Evolutionary conservation across 495 filamentous ascomycete genomes (phyloP).

Genomic region (Hapsidospora chrysogenum): DNA sequence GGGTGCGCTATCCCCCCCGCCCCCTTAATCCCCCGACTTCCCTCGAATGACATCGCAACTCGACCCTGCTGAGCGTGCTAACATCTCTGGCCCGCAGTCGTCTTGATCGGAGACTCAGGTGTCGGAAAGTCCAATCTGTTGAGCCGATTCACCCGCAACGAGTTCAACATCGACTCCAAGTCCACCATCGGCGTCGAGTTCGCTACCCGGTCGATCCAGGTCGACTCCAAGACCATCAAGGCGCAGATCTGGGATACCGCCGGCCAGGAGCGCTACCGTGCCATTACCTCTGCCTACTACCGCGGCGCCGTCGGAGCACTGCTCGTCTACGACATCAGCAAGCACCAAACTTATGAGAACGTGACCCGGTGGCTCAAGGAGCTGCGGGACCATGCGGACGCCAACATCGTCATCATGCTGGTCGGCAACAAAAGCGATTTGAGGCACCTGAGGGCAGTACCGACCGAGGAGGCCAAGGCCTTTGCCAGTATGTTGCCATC

Average conservation of each 20-base stretch:
- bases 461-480: constrained; percentile 93
- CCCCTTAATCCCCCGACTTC: background rate
- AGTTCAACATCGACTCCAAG: constrained; percentile 99
- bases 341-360: constrained; percentile 98
- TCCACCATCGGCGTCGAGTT: constrained; percentile 99
- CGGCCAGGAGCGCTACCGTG: constrained; percentile 95
- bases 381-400: constrained; percentile 92
- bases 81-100: constrained; percentile 43
- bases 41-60: background rate
- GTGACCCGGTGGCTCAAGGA: constrained; percentile 99
- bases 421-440: constrained; percentile 99
- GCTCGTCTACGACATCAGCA: constrained; percentile 98
- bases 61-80: constrained; percentile 14
- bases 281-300: constrained; percentile 98
- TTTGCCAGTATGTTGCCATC: constrained; percentile 68
- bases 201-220: constrained; percentile 95
- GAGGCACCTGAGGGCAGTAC: constrained; percentile 90
- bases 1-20: constrained; percentile 34
- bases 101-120: constrained; percentile 95
- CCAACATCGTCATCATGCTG: constrained; percentile 99
- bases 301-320: constrained; percentile 93
- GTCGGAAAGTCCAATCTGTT: constrained; percentile 99
- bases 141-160: constrained; percentile 98
- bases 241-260: constrained; percentile 99
- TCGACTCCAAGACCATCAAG: constrained; percentile 99